phyloP scores from a whole-genome alignment of 2,329 filamentous ascomycete genomes.

The Sclerotiophoma versabilis region DNA sequence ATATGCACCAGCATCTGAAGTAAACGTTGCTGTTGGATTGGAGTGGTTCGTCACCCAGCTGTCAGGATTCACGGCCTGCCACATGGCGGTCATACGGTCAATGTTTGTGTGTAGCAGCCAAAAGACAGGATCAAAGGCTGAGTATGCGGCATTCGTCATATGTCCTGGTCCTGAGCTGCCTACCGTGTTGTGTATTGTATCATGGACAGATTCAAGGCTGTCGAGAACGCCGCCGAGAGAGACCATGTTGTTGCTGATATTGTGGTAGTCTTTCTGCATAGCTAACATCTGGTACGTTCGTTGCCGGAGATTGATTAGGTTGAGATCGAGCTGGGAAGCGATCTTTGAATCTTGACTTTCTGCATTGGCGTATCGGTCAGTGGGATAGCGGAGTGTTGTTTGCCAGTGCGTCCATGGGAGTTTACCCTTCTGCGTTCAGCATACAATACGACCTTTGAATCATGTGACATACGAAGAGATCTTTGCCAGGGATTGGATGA shows the following conservation, averaged over 20 bases:
- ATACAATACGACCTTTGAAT: background rate
- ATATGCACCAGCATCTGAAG: constrained; percentile 61
- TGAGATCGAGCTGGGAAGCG: constrained; percentile 63
- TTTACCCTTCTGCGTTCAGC: constrained; percentile 13
- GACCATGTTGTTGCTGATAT: constrained; percentile 70
- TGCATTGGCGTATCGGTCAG: constrained; percentile 21
- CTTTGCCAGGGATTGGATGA: constrained; percentile 54
- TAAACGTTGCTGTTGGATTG: constrained; percentile 66
- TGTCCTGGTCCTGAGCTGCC: constrained; percentile 39
- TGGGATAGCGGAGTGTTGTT: constrained; percentile 54
- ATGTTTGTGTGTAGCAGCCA: constrained; percentile 78
- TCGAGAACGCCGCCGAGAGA: constrained; percentile 14
- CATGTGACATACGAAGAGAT: constrained; percentile 11
- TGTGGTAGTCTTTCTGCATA: constrained; percentile 43
- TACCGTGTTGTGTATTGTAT: constrained; percentile 38
- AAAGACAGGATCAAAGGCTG: constrained; percentile 81
- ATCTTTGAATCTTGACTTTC: constrained; percentile 33
- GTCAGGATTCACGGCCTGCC: constrained; percentile 75
- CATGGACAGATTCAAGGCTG: constrained; percentile 40
- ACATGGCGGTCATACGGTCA: constrained; percentile 77
- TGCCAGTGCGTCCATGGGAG: constrained; percentile 27
- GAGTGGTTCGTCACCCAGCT: constrained; percentile 68
- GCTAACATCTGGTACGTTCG: constrained; percentile 70
- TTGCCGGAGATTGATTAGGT: constrained; percentile 62
- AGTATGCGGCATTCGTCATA: constrained; percentile 70